Percentiles rank a stretch among this genome's conserved stretches.
Evolutionary conservation across 441 rosid genomes (phyloP).

Genomic region (Pelargonium citronellum): DNA sequence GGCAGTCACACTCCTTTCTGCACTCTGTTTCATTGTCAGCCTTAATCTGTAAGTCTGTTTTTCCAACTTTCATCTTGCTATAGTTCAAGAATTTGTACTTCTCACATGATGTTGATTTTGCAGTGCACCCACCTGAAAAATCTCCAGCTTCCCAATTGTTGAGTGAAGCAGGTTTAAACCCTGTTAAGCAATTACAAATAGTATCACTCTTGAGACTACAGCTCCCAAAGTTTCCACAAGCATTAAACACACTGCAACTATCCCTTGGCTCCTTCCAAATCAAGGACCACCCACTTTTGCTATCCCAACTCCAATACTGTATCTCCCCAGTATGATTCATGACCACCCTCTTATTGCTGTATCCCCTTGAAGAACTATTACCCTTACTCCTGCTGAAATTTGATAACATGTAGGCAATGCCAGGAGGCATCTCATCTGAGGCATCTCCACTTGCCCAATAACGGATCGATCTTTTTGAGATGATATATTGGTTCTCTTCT

Average conservation of each 20-base stretch:
- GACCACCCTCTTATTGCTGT: constrained; percentile 33
- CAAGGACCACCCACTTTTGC: constrained; percentile 33
- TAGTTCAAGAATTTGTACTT: constrained; percentile 38
- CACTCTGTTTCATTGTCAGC: constrained; percentile 42
- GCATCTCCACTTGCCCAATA: constrained; percentile 48
- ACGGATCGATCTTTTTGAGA: constrained; percentile 31
- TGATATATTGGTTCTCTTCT: constrained; percentile 34
- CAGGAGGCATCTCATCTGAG: constrained; percentile 37
- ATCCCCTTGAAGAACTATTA: constrained; percentile 12
- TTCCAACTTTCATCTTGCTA: constrained; percentile 47
- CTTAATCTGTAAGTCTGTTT: constrained; percentile 32
- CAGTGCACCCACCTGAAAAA: constrained; percentile 46
- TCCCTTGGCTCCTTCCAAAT: constrained; percentile 49
- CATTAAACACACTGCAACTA: constrained; percentile 36
- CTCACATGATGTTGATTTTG: constrained; percentile 35
- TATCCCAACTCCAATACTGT: constrained; percentile 31
- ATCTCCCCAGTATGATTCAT: constrained; percentile 44
- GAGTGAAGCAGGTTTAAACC: constrained; percentile 36
- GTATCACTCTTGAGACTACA: constrained; percentile 36
- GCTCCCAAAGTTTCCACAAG: constrained; percentile 53
- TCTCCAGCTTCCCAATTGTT: constrained; percentile 39
- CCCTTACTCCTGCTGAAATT: constrained; percentile 33
- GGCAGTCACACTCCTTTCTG: constrained; percentile 43
- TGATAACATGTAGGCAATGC: constrained; percentile 35
- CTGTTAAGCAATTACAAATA: constrained; percentile 53